A percentile compares a stretch with the other conserved stretches of the same genome.
Conservation (phyloP, 2,329 filamentous ascomycete genomes). For the Cordyceps fumosorosea region DNA sequence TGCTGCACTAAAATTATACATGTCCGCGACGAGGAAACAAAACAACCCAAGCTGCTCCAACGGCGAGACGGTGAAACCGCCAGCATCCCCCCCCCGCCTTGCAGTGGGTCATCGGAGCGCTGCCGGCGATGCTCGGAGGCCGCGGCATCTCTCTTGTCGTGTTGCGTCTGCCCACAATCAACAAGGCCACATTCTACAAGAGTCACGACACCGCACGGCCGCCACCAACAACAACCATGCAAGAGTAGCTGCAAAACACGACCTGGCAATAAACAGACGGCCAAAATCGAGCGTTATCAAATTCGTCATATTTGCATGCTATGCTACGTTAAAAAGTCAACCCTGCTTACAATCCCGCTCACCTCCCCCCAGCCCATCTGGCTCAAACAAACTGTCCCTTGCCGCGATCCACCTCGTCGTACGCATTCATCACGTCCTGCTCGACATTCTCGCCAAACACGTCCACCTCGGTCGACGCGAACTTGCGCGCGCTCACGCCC, state of each 20-base stretch:
- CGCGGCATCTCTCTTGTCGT: not conserved
- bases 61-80: not conserved
- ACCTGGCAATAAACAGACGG: not conserved
- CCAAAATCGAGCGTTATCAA: not conserved
- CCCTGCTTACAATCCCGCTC: not conserved
- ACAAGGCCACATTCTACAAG: not conserved
- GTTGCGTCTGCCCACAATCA: not conserved
- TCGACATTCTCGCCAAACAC: conserved; percentile 49
- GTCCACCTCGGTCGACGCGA: conserved; percentile 52
- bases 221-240: not conserved
- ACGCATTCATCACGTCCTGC: conserved; percentile 40
- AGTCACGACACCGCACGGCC: not conserved
- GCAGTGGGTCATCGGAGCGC: conserved; percentile 6
- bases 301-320: conserved; percentile 1
- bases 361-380: not conserved
- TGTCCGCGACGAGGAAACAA: not conserved
- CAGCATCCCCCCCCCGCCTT: not conserved
- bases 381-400: conserved; percentile 1
- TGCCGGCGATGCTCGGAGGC: conserved; percentile 9
- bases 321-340: not conserved
- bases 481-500: conserved; percentile 64
- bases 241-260: not conserved
- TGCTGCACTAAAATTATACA: not conserved
- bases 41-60: not conserved
- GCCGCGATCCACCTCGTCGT: conserved; percentile 27